Evolutionary conservation across 495 filamentous ascomycete genomes (phyloP), one percentile per base, ranked within the genome.

Genomic region (Rostrohypoxylon terebratum): DNA sequence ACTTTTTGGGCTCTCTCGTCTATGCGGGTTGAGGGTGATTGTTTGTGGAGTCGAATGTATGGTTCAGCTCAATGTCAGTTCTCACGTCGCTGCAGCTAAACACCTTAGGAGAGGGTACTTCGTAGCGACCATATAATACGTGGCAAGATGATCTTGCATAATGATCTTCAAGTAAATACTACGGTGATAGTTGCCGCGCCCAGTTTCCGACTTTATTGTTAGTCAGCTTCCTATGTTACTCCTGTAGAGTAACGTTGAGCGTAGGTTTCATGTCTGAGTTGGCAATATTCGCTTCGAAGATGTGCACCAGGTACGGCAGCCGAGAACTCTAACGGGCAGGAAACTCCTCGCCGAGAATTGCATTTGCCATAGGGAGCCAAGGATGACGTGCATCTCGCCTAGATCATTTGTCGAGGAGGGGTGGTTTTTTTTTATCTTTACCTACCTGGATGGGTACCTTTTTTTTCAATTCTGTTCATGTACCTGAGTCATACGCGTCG

Each of bases 321-420:
- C 55, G 59, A 50, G 66, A 63, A 69, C 57, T 55, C 36, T 54
- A 59, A 67, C 42, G 58, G 50, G 36, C n/a, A 70, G 51, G 55
- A 70, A 63, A 51, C 21, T 60, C 50, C 66, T 67, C 71, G 62
- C 71, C 62, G 71, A 66, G 62, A 74, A 66, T 74, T 67, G 62
- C 62, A 74, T 74, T 70, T 74, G 71, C 71, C 71, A 74, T 74
- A 66, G 34, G 34, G 40, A 28, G 71, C 71, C 71, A 74, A 74
- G 71, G n/a, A 55, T 66, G 66, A 45, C 62, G 67, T 74, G 71
- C 71, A 70, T 62, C 25, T 69, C 62, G 71, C 66, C 66, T 70
- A 70, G 61, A 59, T 7, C 42, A 59, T 54, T 59, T 45, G 45
- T 65, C 50, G 55, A 58, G 51, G 71, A 70, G 66, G 71, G 62